Evolutionary conservation across 1,284 basidiomycete genomes (phyloP), one percentile per base, ranked within the genome.

Genomic region (Sporisorium exsertum): DNA sequence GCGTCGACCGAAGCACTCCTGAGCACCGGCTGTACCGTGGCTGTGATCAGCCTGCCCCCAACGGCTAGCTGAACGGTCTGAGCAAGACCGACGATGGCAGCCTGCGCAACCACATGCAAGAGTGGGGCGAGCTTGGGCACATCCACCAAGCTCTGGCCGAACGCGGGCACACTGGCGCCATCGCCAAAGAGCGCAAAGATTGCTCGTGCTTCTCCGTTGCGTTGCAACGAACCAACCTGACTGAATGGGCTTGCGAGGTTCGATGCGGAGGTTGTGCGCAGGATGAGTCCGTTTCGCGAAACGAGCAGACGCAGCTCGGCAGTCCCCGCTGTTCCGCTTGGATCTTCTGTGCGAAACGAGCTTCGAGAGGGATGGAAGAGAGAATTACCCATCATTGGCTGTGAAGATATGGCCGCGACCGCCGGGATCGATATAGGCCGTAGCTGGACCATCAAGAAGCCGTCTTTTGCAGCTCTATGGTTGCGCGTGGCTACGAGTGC

Each of bases 71-170:
- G 22, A 10, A 72, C 64, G 0, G 54, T 62, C 20, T 63, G 69
- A 18, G 64, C 63, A 0, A 72, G 59, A 0, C 64, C 64, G 8
- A 61, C 59, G 6, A 72, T 49, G 1, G 69, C 55, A 26, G 64
- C 63, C 42, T 72, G 64, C 6, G 69, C 60, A 10, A 66, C 56
- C 9, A 66, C 52, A 40, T 62, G 69, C n/a, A 72, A 22, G 6
- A 72, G 46, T 2, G 64, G 60, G 4, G 64, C 52, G 7, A 72
- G 69, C 16, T 37, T 55, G 3, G 69, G 55, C 2, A 62, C 43
- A 7, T 72, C 69, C 1, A 65, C 69, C 10, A 72, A 32, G 47
- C 51, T 66, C 26, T 65, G 55, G 3, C 69, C 69, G 12, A 56
- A 27, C 5, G 8, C 6, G 2, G 69, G 69, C 27, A 56, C 18